A percentile compares a stretch with the other conserved stretches of the same genome.
phyloP scores from a whole-genome alignment of 2,329 filamentous ascomycete genomes.

The Xylariaceae sp. region DNA sequence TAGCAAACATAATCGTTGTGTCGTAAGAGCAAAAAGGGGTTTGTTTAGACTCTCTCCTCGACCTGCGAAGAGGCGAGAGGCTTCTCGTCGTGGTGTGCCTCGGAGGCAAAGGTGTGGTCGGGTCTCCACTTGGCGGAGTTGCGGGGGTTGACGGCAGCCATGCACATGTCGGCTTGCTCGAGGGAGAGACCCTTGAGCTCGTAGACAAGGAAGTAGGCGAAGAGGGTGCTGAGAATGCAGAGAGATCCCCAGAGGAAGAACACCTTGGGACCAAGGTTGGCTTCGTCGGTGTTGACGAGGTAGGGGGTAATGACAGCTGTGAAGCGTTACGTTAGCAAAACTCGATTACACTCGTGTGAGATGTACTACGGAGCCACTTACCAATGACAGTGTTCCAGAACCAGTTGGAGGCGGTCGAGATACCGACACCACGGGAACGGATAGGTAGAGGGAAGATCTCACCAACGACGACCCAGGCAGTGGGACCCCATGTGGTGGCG shows the following conservation, averaged over 20 bases:
- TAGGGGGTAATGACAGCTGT: conserved; percentile 61
- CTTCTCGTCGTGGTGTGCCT: conserved; percentile 29
- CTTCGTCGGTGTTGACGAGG: conserved; percentile 53
- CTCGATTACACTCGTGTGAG: not conserved
- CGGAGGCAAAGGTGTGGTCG: conserved; percentile 33
- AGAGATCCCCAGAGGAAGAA: conserved; percentile 61
- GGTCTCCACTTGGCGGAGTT: conserved; percentile 33
- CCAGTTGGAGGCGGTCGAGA: conserved; percentile 71
- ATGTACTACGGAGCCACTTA: conserved; percentile 7
- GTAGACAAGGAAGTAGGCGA: conserved; percentile 57
- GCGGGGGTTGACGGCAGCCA: conserved; percentile 44
- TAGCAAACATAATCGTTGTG: not conserved
- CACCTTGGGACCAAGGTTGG: conserved; percentile 37
- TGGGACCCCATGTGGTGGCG: conserved; percentile 69
- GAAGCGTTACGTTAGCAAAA: conserved; percentile 7
- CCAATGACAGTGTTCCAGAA: conserved; percentile 58
- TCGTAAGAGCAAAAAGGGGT: not conserved
- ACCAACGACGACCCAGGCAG: conserved; percentile 63
- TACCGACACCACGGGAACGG: conserved; percentile 63
- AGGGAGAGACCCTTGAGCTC: conserved; percentile 71
- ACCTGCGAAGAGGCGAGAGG: conserved; percentile 19
- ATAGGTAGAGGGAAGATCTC: conserved; percentile 74
- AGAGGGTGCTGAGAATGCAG: conserved; percentile 50
- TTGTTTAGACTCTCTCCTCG: conserved; percentile 28
- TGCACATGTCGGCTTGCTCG: conserved; percentile 66